Evolutionary conservation across 192 early-diverging fungal genomes (phyloP), one percentile per base, ranked within the genome.

Genomic region (Coemansia sp.): DNA sequence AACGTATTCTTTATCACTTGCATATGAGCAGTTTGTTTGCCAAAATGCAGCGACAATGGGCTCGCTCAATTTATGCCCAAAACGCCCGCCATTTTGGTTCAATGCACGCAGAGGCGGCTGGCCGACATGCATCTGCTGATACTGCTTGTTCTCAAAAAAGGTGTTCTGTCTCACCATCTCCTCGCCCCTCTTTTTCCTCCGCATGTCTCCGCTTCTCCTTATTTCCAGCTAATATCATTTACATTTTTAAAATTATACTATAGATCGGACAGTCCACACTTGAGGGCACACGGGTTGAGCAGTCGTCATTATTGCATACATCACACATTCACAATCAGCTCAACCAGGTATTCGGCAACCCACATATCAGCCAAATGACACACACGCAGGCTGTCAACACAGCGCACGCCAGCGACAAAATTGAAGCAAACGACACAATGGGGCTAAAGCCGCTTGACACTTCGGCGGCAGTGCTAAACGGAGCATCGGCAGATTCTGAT

Each of bases 381-480:
- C 40, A 14, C 40, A 44, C 15, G 10, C 40, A 44, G 40, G 14
- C 40, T 44, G 40, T 9, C 0, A n/a, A 44, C 40, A 12, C 11
- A 44, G 3, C 0, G 38, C 38, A 14, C 38, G 38, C 38, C 40
- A 14, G 15, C 10, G 40, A 14, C 40, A 42, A 14, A 54, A 28
- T 11, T 2, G 4, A 23, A 54, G 52, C 21, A 54, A 28, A 54
- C 25, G 22, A 52, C 20, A 11, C 50, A 6, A 11, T 9, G 0
- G 52, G 52, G 47, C 47, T 48, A 5, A 19, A n/a, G 47, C 59
- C 44, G 6, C 46, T 49, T 8, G 34, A 50, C 47, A 62, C 53
- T 23, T 63, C 52, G 22, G 7, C 62, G 20, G 57, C 62, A 19
- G 26, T 20, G 11, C 37, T 47, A 47, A 56, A 65, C 28, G 69